phyloP scores from a whole-genome alignment of 495 filamentous ascomycete species.

The Xylaria palmicola region DNA sequence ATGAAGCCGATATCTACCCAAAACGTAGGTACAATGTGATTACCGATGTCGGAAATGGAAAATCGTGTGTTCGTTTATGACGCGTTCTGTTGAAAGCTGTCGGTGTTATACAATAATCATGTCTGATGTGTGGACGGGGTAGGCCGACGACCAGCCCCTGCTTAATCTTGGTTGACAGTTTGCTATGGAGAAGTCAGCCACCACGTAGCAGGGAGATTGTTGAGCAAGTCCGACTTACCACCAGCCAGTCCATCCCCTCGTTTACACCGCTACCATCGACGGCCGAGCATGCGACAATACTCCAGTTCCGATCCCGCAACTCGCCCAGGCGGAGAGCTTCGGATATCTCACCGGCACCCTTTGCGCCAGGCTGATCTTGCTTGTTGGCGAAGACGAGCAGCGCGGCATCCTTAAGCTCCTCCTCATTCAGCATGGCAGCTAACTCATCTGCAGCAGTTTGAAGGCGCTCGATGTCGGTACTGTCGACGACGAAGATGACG shows the following conservation, averaged over 20 bases:
- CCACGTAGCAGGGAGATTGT: neutral
- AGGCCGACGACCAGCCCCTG: neutral
- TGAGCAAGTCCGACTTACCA: slow-evolving; percentile 62
- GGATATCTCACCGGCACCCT: slow-evolving; percentile 94
- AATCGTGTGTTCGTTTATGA: slow-evolving; percentile 4
- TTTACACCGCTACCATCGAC: slow-evolving; percentile 91
- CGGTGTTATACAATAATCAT: slow-evolving; percentile 23
- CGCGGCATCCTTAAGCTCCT: slow-evolving; percentile 89
- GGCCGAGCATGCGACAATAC: slow-evolving; percentile 94
- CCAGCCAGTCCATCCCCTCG: slow-evolving; percentile 99
- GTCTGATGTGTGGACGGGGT: slow-evolving; percentile 3
- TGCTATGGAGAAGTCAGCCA: slow-evolving; percentile 32
- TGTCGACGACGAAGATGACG: slow-evolving; percentile 97
- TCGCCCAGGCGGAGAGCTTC: slow-evolving; percentile 88
- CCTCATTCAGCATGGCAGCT: slow-evolving; percentile 92
- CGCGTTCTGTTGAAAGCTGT: neutral
- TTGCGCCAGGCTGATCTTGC: slow-evolving; percentile 96
- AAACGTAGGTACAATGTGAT: slow-evolving; percentile 9
- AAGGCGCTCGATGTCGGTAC: slow-evolving; percentile 92
- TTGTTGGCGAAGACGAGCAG: slow-evolving; percentile 98
- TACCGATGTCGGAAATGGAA: neutral
- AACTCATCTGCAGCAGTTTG: slow-evolving; percentile 91
- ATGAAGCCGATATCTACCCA: slow-evolving; percentile 12
- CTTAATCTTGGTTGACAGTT: slow-evolving; percentile 51
- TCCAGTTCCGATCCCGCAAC: slow-evolving; percentile 96